Evolutionary conservation across 768 basidiomycete genomes (phyloP).

Genomic region (Agrocybe pediades): DNA sequence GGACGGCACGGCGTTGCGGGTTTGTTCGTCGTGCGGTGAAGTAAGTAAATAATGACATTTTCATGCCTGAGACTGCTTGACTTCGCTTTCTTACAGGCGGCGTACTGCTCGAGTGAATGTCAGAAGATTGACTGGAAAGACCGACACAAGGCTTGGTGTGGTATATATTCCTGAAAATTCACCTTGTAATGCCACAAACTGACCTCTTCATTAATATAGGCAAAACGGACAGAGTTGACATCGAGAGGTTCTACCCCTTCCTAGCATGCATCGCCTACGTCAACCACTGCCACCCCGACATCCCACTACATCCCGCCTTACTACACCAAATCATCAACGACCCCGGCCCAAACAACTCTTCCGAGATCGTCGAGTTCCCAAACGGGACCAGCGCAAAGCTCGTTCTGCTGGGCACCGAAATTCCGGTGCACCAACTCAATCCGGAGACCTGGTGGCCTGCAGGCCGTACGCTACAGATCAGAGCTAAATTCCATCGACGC

Average conservation of each 20-base stretch:
- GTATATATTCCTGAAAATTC: not conserved
- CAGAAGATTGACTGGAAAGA: constrained; percentile 8
- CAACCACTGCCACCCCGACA: constrained; percentile 16
- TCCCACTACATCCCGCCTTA: constrained; percentile 23
- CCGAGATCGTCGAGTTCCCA: constrained; percentile 17
- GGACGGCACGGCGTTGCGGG: too few species aligned
- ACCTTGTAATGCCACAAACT: not conserved
- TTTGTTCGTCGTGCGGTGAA: too few species aligned
- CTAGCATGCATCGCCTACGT: constrained; percentile 29
- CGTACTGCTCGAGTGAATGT: constrained; percentile 20
- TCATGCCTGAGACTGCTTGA: too few species aligned
- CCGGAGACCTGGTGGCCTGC: constrained; percentile 35
- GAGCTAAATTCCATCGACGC: constrained; percentile 27
- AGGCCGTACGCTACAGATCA: constrained; percentile 24
- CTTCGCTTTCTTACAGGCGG: too few species aligned
- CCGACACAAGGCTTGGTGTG: constrained; percentile 5
- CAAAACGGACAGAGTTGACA: constrained; percentile 35
- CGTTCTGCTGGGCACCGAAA: constrained; percentile 29
- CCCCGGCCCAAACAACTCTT: constrained; percentile 20
- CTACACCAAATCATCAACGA: constrained; percentile 27
- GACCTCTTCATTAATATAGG: constrained; percentile 16
- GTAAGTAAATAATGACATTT: too few species aligned
- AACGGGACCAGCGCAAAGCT: constrained; percentile 27
- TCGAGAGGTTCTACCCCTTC: constrained; percentile 33
- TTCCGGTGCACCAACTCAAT: not conserved